phyloP scores from a whole-genome alignment of 176 grass and related monocot species.

The Microstegium vimineum region DNA sequence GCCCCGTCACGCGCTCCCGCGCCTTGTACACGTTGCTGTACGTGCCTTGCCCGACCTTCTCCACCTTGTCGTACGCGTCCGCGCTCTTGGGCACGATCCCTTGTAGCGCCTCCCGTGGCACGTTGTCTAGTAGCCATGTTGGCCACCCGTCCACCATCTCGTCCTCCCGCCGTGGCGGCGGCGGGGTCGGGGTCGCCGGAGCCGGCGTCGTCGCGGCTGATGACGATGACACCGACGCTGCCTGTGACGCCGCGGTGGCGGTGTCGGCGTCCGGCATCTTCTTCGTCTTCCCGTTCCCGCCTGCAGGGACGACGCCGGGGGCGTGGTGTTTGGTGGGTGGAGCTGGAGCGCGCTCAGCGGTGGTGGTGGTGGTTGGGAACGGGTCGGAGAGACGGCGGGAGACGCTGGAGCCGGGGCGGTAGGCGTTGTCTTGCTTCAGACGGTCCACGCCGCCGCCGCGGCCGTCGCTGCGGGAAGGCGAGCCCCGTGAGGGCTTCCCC shows the following conservation, averaged over 20 bases:
- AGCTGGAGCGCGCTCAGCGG: background rate
- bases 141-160: constrained; percentile 67
- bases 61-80: constrained; percentile 67
- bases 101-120: constrained; percentile 41
- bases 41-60: constrained; percentile 65
- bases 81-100: constrained; percentile 57
- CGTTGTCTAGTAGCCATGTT: constrained; percentile 53
- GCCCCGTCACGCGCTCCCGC: constrained; percentile 54
- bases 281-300: too few relatives aligned
- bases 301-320: background rate
- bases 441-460: constrained; percentile 36
- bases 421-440: constrained; percentile 23
- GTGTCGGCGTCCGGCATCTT: background rate
- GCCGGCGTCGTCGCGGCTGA: background rate
- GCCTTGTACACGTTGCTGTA: constrained; percentile 81
- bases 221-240: too few relatives aligned
- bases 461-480: constrained; percentile 37
- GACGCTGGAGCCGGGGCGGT: background rate
- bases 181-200: background rate
- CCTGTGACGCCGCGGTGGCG: background rate
- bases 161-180: constrained; percentile 15
- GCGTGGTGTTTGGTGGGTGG: background rate
- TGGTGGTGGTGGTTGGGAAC: background rate
- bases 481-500: constrained; percentile 36
- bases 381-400: constrained; percentile 30